Evolutionary conservation across 305 asterid genomes (phyloP).

Genomic region (Solanum hybrid): DNA sequence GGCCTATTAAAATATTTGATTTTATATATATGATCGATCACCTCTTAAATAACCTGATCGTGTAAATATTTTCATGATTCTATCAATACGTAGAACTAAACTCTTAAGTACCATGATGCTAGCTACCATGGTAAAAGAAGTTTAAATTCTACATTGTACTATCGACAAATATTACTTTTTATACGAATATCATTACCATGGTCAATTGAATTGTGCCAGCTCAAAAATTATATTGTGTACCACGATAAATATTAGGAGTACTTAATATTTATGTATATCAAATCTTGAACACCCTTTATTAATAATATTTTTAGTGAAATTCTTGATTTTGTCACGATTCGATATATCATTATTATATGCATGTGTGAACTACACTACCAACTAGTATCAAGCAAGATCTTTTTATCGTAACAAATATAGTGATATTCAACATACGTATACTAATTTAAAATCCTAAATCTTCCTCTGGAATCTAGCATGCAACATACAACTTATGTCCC

Average conservation of each 20-base stretch:
- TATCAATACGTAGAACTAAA: not conserved
- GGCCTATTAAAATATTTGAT: not conserved
- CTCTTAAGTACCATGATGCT: not conserved
- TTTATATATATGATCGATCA: not conserved
- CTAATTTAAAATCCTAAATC: not conserved
- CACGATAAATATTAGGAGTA: not conserved
- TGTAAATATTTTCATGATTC: not conserved
- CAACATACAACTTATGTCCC: not conserved
- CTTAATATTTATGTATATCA: not conserved
- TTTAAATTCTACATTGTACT: not conserved
- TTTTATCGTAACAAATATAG: not conserved
- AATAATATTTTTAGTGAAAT: not conserved
- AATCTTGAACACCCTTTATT: not conserved
- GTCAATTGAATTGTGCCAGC: not conserved
- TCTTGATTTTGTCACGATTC: accelerated
- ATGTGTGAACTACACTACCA: not conserved
- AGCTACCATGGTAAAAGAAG: not conserved
- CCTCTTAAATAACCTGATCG: not conserved
- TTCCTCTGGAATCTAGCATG: not conserved
- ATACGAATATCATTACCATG: not conserved
- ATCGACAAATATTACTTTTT: not conserved
- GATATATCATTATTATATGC: not conserved
- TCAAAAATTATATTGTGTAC: not conserved
- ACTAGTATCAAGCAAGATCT: not conserved
- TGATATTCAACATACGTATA: not conserved